phyloP scores from a whole-genome alignment of 1,139 yeast species.

The Hyphopichia wangnamkhiaoensis region DNA sequence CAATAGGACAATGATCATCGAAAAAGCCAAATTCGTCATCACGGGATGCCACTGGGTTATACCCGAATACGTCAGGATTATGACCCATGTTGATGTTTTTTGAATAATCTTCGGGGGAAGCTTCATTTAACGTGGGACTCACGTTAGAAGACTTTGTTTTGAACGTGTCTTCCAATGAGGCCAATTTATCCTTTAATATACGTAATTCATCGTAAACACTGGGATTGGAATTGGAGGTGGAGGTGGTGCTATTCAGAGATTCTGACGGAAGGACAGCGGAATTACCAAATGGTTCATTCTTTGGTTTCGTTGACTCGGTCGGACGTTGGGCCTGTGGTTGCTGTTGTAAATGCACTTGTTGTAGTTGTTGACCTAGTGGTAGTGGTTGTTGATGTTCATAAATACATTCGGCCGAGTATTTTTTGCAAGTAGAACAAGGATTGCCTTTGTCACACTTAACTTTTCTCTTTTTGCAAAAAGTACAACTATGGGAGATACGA shows the following conservation, averaged over 20 bases:
- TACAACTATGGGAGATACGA: slow-evolving; percentile 40
- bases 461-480: slow-evolving; percentile 42
- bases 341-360: too few species aligned
- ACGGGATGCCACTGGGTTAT: slow-evolving; percentile 16
- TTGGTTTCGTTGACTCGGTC: too few species aligned
- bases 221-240: neutral
- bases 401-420: slow-evolving; percentile 30
- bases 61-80: too few species aligned
- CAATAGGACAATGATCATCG: slow-evolving; percentile 29
- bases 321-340: too few species aligned
- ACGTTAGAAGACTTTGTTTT: neutral
- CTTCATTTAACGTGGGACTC: neutral
- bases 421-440: slow-evolving; percentile 45
- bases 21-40: slow-evolving; percentile 35
- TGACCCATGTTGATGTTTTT: neutral
- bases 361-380: too few species aligned
- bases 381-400: slow-evolving; percentile 13
- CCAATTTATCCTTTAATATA: slow-evolving; percentile 17
- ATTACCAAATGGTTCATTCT: too few species aligned
- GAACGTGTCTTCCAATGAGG: slow-evolving; percentile 9
- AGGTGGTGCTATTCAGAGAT: neutral
- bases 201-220: slow-evolving; percentile 18
- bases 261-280: too few species aligned
- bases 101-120: too few species aligned
- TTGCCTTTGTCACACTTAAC: slow-evolving; percentile 44